Evolutionary conservation across 495 filamentous ascomycete genomes (phyloP), one percentile per base, ranked within the genome.

Genomic region (Aspergillus bertholletiae): DNA sequence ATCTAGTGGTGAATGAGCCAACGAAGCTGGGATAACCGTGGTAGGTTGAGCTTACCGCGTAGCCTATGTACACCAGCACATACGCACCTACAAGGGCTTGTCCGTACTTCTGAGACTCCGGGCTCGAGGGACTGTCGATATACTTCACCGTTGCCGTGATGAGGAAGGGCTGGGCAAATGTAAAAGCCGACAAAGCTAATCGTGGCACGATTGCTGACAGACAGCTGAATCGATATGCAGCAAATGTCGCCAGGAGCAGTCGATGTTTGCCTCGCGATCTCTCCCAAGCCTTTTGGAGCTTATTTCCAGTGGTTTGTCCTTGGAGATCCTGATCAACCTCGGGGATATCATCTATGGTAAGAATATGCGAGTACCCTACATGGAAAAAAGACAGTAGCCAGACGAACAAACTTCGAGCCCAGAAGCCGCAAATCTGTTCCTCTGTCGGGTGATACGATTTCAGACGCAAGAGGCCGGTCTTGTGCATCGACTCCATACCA

Each of bases 381-480:
- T 52, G 62, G 22, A 71, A 61, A 9, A 70, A 55, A 0, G 70
- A 66, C 1, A 69, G n/a, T 1, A 69, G 30, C 70, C 70, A 73
- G 22, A 62, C 58, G 26, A 67, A 70, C n/a, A 72, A 55, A 20
- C 62, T 65, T 4, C 67, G 49, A 8, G 49, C 55, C 70, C 69
- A 72, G 41, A 73, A 70, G 17, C 62, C 57, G 0, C 51, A 53
- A 0, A 53, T 60, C 37, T 57, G 46, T 41, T 73, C 70, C 15
- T 59, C 50, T 20, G 60, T 67, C 12, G 50, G 54, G 13, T 56
- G 37, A 8, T 51, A 46, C 43, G 68, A 67, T 0, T 13, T 39
- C 1, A 61, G 44, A 15, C 56, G 62, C n/a, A 73, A 23, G 13
- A 54, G 28, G 5, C 43, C 24, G 0, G 52, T 53, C 24, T 71